Base-by-base conservation (phyloP, 768 basidiomycete genomes). In the Suillus paluster region DNA sequence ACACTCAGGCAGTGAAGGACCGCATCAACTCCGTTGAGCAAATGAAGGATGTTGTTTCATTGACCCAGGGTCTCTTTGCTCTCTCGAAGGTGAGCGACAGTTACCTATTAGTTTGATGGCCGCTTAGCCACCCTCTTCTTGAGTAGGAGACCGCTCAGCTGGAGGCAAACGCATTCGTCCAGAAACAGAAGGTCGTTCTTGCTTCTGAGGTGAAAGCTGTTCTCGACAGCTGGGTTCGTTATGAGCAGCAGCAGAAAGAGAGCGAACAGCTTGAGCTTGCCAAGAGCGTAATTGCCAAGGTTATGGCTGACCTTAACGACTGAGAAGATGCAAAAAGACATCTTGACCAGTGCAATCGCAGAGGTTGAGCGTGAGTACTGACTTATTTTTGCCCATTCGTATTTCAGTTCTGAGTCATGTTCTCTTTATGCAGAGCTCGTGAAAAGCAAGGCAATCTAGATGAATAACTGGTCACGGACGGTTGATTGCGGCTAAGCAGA, bases 151-250 rank as follows among this genome's bases (percentile, higher is more conserved):
- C 95, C 64, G 96, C 96, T 55, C 80, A 87, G 70, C 82, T 97
- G 70, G 97, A 99, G 80, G 82, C 89, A 63, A 88, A 92, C 69
- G 88, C 91, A 61, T 99, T 99, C 70, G 88, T 91, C 50, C 92
- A 94, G 73, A 85, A 87, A 69, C 97, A 99, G 82, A 91, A 94
- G 77, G 87, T 90, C 62, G 88, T 86, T 46, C 80, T 99, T 71
- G 88, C 95, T 34, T 66, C 91, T 48, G 97, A 99, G 80, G 81
- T 98, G 72, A 99, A 98, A 81, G 70, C 89, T 34, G 96, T 99
- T 44, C 87, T 99, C 60, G 97, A 99, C 83, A 93, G 92, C 75
- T 97, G 96, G 96, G 97, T 95, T 61, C 92, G 97, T 74, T 95
- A 89, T 79, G 97, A 99, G 83, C 96, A 97, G 74, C 94, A 96